A percentile compares a stretch with the other conserved stretches of the same genome.
phyloP scores from a whole-genome alignment of 1,284 basidiomycete genomes.

The Earliella scabrosa region DNA sequence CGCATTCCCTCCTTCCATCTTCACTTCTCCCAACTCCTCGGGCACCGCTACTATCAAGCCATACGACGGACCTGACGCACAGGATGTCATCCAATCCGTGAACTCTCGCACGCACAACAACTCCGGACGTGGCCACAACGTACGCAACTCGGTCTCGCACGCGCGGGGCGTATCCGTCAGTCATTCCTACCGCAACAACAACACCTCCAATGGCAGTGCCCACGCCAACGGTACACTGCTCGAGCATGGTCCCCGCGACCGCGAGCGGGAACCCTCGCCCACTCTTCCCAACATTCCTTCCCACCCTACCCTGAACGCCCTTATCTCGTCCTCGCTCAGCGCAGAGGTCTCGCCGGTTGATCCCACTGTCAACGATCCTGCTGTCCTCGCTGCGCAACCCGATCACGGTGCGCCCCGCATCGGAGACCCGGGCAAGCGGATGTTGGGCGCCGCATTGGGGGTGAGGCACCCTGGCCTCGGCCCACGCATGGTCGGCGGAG shows the following conservation, averaged over 20 bases:
- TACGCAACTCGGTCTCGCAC: slow-evolving; percentile 47
- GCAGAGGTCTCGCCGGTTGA: slow-evolving; percentile 49
- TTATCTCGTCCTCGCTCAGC: slow-evolving; percentile 74
- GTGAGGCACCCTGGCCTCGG: slow-evolving; percentile 75
- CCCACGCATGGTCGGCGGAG: slow-evolving; percentile 57
- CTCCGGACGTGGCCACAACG: slow-evolving; percentile 68
- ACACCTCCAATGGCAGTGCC: slow-evolving; percentile 40
- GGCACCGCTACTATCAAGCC: slow-evolving; percentile 72
- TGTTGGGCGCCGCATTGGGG: slow-evolving; percentile 82
- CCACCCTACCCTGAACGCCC: slow-evolving; percentile 80
- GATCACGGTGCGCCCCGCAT: slow-evolving; percentile 56
- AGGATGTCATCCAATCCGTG: slow-evolving; percentile 87
- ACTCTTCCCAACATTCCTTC: slow-evolving; percentile 79
- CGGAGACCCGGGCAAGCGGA: slow-evolving; percentile 82
- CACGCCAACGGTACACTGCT: slow-evolving; percentile 38
- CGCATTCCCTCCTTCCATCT: slow-evolving; percentile 78
- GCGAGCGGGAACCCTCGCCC: slow-evolving; percentile 71
- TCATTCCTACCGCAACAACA: slow-evolving; percentile 65
- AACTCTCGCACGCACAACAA: slow-evolving; percentile 72
- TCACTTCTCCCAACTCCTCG: slow-evolving; percentile 60
- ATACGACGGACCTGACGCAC: slow-evolving; percentile 94
- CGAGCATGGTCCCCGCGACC: slow-evolving; percentile 49
- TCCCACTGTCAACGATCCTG: slow-evolving; percentile 58
- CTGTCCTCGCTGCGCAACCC: slow-evolving; percentile 58
- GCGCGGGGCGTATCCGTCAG: slow-evolving; percentile 52